Evolutionary conservation across 345 rosid species (phyloP), one percentile per base, ranked within the genome.

Genomic region (Citrus glauca): DNA sequence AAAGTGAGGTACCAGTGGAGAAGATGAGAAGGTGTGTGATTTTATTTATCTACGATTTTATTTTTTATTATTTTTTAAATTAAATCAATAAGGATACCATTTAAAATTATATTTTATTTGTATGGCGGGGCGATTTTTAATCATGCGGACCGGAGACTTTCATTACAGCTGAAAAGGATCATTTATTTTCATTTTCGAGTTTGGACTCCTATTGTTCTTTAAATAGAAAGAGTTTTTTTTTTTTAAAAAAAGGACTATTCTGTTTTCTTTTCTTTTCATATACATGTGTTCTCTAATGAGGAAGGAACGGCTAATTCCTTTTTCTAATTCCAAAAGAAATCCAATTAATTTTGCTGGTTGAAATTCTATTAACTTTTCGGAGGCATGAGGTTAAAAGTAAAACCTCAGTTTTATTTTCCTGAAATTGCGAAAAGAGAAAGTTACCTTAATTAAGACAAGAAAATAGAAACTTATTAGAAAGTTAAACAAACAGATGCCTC

Each of bases 181-280:
- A 72, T 81, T 72, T 80, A 82, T 75, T 83, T 77, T 73, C 2
- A 17, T 56, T 77, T 83, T 45, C 50, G 17, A 45, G 50, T 45
- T 45, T 77, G 84, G 84, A 81, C 40, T 70, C 66, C 79, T 74
- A 40, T 66, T 75, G 80, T 83, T 86, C 77, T 53, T 55, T 61
- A 37, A 37, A 7, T 37, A 7, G 40, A 37, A 37, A 37, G 8
- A 37, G 2, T 30, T 30, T 30, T 30, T 2, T 2, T 30, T 30
- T 30, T 30, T 30, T 30, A 2, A 2, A 2, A 30, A 30, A 50
- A 50, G 56, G 20, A 1, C 5, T 17, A 4, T 4, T 50, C 56
- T 35, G 19, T 33, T 7, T 19, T 2, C 11, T 66, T 66, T 22
- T 37, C 4, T 35, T n/a, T 25, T 25, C 50, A 0, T 3, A 0